Evolutionary conservation across 768 basidiomycete species (phyloP).

Genomic region (Tricholoma flavovirens): DNA sequence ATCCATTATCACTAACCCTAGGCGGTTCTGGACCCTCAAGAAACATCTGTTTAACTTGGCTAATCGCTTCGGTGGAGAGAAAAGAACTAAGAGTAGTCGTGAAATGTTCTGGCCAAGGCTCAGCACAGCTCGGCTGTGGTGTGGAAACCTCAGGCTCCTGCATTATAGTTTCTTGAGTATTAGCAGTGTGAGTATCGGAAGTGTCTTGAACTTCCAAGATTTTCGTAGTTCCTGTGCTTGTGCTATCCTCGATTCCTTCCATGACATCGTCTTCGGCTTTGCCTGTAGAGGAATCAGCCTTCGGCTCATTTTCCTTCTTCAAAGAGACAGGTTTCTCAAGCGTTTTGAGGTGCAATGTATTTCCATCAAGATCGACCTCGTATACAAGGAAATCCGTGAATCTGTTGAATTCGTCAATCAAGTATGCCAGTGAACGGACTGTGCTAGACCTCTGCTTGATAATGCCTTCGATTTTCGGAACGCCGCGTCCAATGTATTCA

Average conservation of each 20-base stretch:
- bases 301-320: constrained; percentile 31
- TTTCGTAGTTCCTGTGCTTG: constrained; percentile 1
- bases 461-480: constrained; percentile 78
- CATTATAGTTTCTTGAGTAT: constrained; percentile 4
- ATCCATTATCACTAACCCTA: constrained; percentile 67
- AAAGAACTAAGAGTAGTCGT: constrained; percentile 51
- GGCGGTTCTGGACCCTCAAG: constrained; percentile 81
- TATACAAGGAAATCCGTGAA: constrained; percentile 97
- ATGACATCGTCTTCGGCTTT: constrained; percentile 17
- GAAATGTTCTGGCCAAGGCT: constrained; percentile 65
- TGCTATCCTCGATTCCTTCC: constrained; percentile 14
- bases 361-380: constrained; percentile 79
- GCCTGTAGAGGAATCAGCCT: constrained; percentile 9
- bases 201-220: constrained; percentile 7
- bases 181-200: constrained; percentile 5
- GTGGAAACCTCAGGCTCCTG: neutral
- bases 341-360: constrained; percentile 76
- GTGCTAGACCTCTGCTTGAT: constrained; percentile 87
- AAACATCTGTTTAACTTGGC: constrained; percentile 64
- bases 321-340: constrained; percentile 63
- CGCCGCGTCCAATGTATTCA: constrained; percentile 69
- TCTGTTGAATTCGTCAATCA: constrained; percentile 33
- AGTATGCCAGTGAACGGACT: neutral
- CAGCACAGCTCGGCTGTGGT: constrained; percentile 16
- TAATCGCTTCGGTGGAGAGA: constrained; percentile 56